Conservation (phyloP, 1,284 basidiomycete genomes). For the Coniophora puteana region DNA sequence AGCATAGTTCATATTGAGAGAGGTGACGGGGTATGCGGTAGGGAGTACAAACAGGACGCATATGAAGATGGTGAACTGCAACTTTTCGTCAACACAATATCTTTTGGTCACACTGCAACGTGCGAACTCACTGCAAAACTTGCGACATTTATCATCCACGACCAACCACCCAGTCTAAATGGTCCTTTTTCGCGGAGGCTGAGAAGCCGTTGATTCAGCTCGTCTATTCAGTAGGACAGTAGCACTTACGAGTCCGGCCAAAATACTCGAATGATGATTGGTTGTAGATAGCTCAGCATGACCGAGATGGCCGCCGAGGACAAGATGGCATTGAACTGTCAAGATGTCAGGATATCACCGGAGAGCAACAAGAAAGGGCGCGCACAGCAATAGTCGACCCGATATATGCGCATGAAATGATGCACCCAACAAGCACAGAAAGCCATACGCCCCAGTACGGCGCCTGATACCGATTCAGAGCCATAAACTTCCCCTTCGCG, state of each 20-base stretch:
- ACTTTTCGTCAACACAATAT: slow-evolving; percentile 5
- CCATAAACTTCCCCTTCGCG: slow-evolving; percentile 41
- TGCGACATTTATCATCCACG: slow-evolving; percentile 47
- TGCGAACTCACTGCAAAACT: slow-evolving; percentile 38
- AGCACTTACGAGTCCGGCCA: slow-evolving; percentile 48
- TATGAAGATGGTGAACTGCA: slow-evolving; percentile 50
- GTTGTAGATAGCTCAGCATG: slow-evolving; percentile 57
- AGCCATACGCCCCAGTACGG: slow-evolving; percentile 56
- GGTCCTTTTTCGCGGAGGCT: slow-evolving; percentile 48
- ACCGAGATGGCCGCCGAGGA: slow-evolving; percentile 56
- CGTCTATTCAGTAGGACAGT: too few relatives aligned
- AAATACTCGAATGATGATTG: slow-evolving; percentile 55
- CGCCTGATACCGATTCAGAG: slow-evolving; percentile 49
- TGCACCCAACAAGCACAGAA: slow-evolving; percentile 49
- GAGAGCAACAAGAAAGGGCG: slow-evolving; percentile 4
- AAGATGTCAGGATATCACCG: slow-evolving; percentile 1
- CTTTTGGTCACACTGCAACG: neutral
- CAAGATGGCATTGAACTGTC: slow-evolving; percentile 52
- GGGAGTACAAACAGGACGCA: slow-evolving; percentile 59
- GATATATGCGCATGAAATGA: slow-evolving; percentile 57
- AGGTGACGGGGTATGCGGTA: slow-evolving; percentile 54
- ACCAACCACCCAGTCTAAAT: slow-evolving; percentile 51
- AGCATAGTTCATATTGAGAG: slow-evolving; percentile 63
- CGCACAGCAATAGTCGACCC: slow-evolving; percentile 51
- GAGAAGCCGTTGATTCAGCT: too few relatives aligned